Percentiles rank a stretch among this genome's conserved stretches.
Conservation (phyloP, 352 stramenopile species). For the Phytophthora cryptogea region DNA sequence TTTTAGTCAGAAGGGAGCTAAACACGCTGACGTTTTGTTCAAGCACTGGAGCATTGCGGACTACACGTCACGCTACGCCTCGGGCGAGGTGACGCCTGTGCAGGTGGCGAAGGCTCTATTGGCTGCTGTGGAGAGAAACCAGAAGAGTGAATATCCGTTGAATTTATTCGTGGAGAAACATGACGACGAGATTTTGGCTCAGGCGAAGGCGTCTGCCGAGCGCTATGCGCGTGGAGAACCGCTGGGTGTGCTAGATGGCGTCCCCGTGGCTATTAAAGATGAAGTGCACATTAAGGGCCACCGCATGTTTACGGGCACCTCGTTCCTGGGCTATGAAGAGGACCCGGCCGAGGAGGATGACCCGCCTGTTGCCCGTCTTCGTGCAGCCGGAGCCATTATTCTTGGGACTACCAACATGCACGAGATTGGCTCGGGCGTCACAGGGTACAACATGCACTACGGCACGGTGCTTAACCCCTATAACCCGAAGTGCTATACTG, state of each 20-base stretch:
- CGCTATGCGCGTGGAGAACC: conserved; percentile 70
- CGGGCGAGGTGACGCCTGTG: conserved; percentile 52
- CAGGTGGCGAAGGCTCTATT: conserved; percentile 74
- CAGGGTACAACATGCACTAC: conserved; percentile 80
- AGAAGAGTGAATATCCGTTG: conserved; percentile 52
- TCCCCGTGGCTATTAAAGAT: conserved; percentile 91
- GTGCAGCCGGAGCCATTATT: conserved; percentile 82
- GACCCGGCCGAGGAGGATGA: conserved; percentile 51
- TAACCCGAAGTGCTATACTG: conserved; percentile 82
- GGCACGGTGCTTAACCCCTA: conserved; percentile 87
- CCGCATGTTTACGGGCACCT: conserved; percentile 73
- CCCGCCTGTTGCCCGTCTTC: conserved; percentile 58
- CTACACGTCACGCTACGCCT: conserved; percentile 65
- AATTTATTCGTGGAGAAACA: conserved; percentile 79
- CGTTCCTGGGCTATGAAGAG: conserved; percentile 66
- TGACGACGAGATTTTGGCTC: conserved; percentile 68
- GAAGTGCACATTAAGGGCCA: conserved; percentile 78
- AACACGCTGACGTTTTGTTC: conserved; percentile 34
- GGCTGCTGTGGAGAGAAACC: conserved; percentile 55
- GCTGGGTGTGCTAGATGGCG: conserved; percentile 85
- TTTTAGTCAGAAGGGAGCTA: conserved; percentile 34
- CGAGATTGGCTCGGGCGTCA: conserved; percentile 78
- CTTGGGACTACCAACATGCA: conserved; percentile 91
- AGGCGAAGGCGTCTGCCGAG: conserved; percentile 66
- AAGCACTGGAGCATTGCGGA: conserved; percentile 72